Percentiles rank a stretch among this genome's conserved stretches.
phyloP scores from a whole-genome alignment of 768 basidiomycete genomes.

The Mycena venus region DNA sequence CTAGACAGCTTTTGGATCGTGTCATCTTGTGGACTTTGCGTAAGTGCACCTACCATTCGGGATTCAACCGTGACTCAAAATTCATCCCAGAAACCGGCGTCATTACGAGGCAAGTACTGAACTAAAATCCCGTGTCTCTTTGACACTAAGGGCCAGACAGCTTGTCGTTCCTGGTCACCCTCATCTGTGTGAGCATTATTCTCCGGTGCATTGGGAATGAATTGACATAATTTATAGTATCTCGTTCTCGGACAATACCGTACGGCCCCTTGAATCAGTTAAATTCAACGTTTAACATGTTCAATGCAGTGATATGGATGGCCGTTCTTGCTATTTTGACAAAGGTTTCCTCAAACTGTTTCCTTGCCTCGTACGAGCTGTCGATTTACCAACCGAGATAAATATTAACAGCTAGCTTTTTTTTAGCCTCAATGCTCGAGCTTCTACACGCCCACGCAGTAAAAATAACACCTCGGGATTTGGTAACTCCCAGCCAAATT shows the following conservation, averaged over 20 bases:
- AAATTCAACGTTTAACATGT: neutral
- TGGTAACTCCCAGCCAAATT: constrained; percentile 2
- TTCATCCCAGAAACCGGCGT: constrained; percentile 30
- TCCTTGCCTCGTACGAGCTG: constrained; percentile 32
- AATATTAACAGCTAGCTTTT: neutral
- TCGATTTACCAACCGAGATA: neutral
- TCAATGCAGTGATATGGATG: constrained; percentile 30
- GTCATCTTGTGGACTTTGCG: constrained; percentile 36
- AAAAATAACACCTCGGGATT: neutral
- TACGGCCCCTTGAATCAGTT: neutral
- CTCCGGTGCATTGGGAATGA: neutral
- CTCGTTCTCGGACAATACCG: constrained; percentile 32
- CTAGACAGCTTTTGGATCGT: constrained; percentile 29
- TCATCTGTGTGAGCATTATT: constrained; percentile 26
- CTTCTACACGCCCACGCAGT: constrained; percentile 13
- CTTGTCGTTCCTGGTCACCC: constrained; percentile 28
- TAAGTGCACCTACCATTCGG: neutral
- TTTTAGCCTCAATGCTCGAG: constrained; percentile 30
- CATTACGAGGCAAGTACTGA: constrained; percentile 26
- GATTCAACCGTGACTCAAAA: neutral
- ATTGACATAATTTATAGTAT: constrained; percentile 21
- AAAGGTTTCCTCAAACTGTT: constrained; percentile 35
- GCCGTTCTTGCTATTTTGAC: constrained; percentile 31
- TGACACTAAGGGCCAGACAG: neutral
- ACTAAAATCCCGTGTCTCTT: neutral